Percentiles rank a stretch among this genome's conserved stretches.
Evolutionary conservation across 2,329 filamentous ascomycete species (phyloP).

Genomic region (Neofusicoccum parvum): DNA sequence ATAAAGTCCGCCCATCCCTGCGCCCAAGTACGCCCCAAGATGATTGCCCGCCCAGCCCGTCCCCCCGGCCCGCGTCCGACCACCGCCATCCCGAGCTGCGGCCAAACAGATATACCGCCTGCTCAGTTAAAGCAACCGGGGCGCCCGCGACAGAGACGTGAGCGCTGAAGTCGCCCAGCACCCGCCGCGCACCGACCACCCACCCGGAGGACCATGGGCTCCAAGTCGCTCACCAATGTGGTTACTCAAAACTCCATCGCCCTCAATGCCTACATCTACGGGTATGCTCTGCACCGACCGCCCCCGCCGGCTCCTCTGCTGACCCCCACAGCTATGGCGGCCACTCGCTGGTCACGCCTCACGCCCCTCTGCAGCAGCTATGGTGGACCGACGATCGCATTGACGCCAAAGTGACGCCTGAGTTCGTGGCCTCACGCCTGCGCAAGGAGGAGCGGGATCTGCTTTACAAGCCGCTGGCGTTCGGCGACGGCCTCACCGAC

Average conservation of each 20-base stretch:
- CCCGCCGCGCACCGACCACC: conserved; percentile 8
- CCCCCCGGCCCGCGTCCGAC: neutral
- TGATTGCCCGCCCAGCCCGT: neutral
- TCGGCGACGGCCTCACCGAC: conserved; percentile 69
- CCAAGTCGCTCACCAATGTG: conserved; percentile 43
- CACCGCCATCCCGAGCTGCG: neutral
- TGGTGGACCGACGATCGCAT: conserved; percentile 76
- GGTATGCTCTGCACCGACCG: conserved; percentile 32
- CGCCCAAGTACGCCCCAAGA: neutral
- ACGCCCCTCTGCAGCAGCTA: conserved; percentile 52
- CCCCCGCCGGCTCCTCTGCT: neutral
- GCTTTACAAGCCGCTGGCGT: conserved; percentile 64
- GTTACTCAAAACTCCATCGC: conserved; percentile 48
- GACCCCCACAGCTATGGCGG: conserved; percentile 35
- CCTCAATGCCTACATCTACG: conserved; percentile 54
- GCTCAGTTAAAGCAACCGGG: neutral
- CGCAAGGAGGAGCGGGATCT: conserved; percentile 63
- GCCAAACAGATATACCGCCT: neutral
- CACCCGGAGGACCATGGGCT: conserved; percentile 32
- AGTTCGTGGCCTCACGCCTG: conserved; percentile 68
- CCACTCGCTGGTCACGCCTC: conserved; percentile 53
- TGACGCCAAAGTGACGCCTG: conserved; percentile 67
- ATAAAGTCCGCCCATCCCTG: neutral
- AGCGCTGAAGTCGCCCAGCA: neutral
- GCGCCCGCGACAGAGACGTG: neutral